Base-by-base conservation (phyloP, 2,329 filamentous ascomycete species). In the Stenocarpella maydis region DNA sequence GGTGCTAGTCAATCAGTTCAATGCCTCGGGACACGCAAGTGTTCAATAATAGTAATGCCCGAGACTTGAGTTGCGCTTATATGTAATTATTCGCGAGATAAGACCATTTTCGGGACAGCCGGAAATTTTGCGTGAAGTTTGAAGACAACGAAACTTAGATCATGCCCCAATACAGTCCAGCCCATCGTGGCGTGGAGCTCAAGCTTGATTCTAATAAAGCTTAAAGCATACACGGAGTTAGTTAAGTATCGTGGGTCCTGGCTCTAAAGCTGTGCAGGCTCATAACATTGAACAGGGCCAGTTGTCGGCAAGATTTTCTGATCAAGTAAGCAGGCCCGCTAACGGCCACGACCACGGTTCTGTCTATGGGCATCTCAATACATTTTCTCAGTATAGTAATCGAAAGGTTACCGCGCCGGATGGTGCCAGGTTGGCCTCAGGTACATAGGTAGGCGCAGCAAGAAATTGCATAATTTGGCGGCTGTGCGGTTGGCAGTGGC, bases 121-220 rank as follows among this genome's bases (percentile, higher is more conserved):
- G 55, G 55, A 47, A 61, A 47, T 61, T 60, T 47, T 61, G 24
- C 26, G 47, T 26, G 41, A 61, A 61, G 41, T 61, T 61, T 47
- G 41, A 31, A 34, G 41, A 47, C 12, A 61, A 21, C 31, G 9
- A 17, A 61, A 61, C 47, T 61, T 61, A 47, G 41, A 61, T 61
- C 47, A 10, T 21, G 41, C 28, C 47, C 26, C 43, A 34, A 61
- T 61, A 10, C 34, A 61, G 41, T 61, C 26, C 47, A 61, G 47
- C 34, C 55, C 19, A 26, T 47, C 19, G 26, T 47, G 47, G 41
- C 55, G 55, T 61, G 55, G 55, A 61, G 55, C 55, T 61, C 55
- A 47, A 47, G 26, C 41, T 61, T 61, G 41, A 21, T 61, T 41
- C 55, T 37, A 47, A 47, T 26, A 47, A 61, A 61, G 26, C 41